Percentiles rank a stretch among this genome's conserved stretches.
phyloP scores from a whole-genome alignment of 2,329 filamentous ascomycete species.

The Didymosphaeria variabile region DNA sequence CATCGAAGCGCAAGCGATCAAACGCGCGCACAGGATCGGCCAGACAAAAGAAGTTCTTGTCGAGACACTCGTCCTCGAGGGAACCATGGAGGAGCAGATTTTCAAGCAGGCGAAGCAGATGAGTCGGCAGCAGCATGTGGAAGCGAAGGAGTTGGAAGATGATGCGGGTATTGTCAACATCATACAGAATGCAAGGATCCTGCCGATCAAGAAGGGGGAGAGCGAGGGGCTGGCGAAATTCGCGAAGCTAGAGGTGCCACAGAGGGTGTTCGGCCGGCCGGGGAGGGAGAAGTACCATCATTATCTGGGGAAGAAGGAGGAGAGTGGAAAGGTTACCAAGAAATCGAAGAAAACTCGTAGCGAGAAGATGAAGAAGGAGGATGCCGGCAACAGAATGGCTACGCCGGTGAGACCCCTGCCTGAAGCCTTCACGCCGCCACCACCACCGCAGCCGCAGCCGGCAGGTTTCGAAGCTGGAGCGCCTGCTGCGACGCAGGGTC shows the following conservation, averaged over 20 bases:
- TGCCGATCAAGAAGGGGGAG: slow-evolving; percentile 53
- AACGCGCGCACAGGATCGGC: slow-evolving; percentile 86
- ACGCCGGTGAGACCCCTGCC: background rate
- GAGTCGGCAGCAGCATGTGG: slow-evolving; percentile 68
- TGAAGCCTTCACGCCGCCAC: background rate
- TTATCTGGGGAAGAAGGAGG: slow-evolving; percentile 29
- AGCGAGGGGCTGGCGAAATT: slow-evolving; percentile 46
- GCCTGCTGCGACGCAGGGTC: background rate
- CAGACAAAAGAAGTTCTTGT: slow-evolving; percentile 81
- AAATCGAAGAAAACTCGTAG: slow-evolving; percentile 22
- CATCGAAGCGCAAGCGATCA: slow-evolving; percentile 89
- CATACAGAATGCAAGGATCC: slow-evolving; percentile 64
- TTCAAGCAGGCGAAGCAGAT: slow-evolving; percentile 76
- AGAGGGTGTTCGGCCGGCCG: slow-evolving; percentile 56
- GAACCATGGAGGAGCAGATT: slow-evolving; percentile 87
- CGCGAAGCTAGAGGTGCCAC: slow-evolving; percentile 51
- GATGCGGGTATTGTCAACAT: slow-evolving; percentile 67
- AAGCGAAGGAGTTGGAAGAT: slow-evolving; percentile 66
- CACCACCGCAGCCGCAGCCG: background rate
- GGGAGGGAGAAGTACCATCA: slow-evolving; percentile 42
- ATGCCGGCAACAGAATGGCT: background rate
- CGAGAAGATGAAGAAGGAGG: slow-evolving; percentile 10
- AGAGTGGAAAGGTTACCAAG: slow-evolving; percentile 30
- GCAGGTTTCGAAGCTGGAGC: background rate
- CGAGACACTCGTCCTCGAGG: slow-evolving; percentile 82